Evolutionary conservation across 75 land plant genomes (phyloP).

Genomic region (Chamaecyparis obtusa): DNA sequence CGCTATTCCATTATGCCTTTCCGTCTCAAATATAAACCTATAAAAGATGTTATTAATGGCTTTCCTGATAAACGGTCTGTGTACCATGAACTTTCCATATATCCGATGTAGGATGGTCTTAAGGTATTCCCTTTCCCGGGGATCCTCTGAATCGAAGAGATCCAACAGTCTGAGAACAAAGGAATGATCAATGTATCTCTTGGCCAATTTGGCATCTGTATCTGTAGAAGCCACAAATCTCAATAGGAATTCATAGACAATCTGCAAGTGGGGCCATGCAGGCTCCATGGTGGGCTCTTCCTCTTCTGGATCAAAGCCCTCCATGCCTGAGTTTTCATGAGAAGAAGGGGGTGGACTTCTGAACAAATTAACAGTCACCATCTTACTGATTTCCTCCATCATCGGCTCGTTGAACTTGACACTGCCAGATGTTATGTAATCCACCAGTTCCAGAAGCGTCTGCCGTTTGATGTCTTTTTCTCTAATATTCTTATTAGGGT

Average conservation of each 20-base stretch:
- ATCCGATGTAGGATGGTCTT: slow-evolving; percentile 63
- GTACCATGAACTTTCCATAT: slow-evolving; percentile 76
- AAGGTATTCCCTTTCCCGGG: slow-evolving; percentile 59
- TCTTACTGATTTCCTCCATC: slow-evolving; percentile 41
- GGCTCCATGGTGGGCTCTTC: slow-evolving; percentile 67
- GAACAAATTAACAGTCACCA: slow-evolving; percentile 52
- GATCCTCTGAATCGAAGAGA: slow-evolving; percentile 67
- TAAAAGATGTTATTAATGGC: slow-evolving; percentile 59
- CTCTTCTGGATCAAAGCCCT: slow-evolving; percentile 48
- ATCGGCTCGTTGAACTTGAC: slow-evolving; percentile 38
- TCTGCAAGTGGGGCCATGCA: slow-evolving; percentile 58
- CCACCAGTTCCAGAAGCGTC: slow-evolving; percentile 46
- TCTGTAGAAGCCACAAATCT: slow-evolving; percentile 42
- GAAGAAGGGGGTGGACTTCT: slow-evolving; percentile 44
- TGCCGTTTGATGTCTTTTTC: slow-evolving; percentile 61
- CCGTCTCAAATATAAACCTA: slow-evolving; percentile 56
- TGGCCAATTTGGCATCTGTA: slow-evolving; percentile 65
- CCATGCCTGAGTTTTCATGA: slow-evolving; percentile 19
- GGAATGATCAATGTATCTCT: slow-evolving; percentile 51
- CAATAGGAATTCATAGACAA: slow-evolving; percentile 60
- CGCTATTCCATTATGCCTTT: slow-evolving; percentile 63
- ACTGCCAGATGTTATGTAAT: slow-evolving; percentile 26
- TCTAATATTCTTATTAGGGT: slow-evolving; percentile 29
- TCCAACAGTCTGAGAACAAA: slow-evolving; percentile 46
- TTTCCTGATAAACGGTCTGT: slow-evolving; percentile 62